Base-by-base conservation (phyloP, 2,329 filamentous ascomycete species). In the Dryadomyces sulphureus region DNA sequence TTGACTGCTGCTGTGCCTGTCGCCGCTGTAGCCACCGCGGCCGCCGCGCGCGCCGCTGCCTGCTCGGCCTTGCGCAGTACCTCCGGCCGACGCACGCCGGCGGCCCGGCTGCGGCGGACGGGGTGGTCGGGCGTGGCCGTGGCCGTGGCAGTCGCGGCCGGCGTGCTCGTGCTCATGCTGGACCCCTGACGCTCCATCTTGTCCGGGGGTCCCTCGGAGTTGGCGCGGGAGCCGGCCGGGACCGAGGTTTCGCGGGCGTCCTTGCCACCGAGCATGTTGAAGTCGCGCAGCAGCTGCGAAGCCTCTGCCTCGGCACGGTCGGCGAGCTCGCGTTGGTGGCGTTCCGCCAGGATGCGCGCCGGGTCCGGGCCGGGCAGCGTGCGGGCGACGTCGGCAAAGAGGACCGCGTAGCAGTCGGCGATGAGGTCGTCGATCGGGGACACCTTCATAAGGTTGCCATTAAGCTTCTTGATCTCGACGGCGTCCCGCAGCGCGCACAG, bases 401-500 rank as follows among this genome's bases (percentile, higher is more conserved):
- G 68, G 42, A 78, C 72, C 1, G 85, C 83, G 61, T 94, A 98
- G 42, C 84, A 80, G 62, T 98, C 92, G 20, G 81, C 84, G 53
- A 95, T 84, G n/a, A 96, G 72, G 57, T 98, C 92, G 56, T 98
- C 92, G 39, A 96, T 90, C 9, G 81, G 72, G 0, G 79, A 75
- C 1, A 82, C 75, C 62, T 94, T 95, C 75, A 93, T 92, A 7
- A 94, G 70, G 41, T 81, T 83, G 36, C 81, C 81, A 58, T 98
- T 98, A 39, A 95, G 73, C 59, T 77, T 78, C 58, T 78, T 78
- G 38, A 77, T 53, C 50, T 79, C 75, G 9, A 77, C 69, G 0
- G 68, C 65, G 41, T 79, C 75, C 55, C 71, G 75, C 60, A 79
- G 65, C 47, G 73, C 75, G 41, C 62, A 64, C 43, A 78, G 65